phyloP scores from a whole-genome alignment of 2,329 filamentous ascomycete genomes.

The Graphium sp. region DNA sequence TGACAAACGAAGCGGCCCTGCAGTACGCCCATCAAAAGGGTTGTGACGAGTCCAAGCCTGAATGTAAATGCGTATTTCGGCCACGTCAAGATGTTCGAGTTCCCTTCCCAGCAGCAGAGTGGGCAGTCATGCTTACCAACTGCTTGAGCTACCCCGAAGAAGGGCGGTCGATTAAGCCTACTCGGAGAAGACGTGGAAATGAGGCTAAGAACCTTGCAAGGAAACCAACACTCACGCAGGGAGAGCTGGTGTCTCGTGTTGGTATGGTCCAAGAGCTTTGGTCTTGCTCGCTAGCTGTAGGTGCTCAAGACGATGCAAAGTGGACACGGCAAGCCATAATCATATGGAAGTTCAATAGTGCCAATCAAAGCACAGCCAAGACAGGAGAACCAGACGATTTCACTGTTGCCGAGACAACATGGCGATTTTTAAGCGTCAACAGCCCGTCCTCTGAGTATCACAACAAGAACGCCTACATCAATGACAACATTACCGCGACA shows the following conservation, averaged over 20 bases:
- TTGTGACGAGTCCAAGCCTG: conserved; percentile 27
- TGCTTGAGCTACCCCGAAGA: conserved; percentile 32
- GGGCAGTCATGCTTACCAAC: conserved; percentile 40
- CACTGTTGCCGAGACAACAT: no score
- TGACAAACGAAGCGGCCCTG: conserved; percentile 31
- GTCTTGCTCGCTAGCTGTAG: no score
- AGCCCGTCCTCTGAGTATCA: conserved; percentile 42
- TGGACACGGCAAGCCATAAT: conserved; percentile 44
- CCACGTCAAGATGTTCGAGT: conserved; percentile 33
- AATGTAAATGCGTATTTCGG: conserved; percentile 32
- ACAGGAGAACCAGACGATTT: conserved; percentile 14
- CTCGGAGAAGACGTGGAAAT: conserved; percentile 17
- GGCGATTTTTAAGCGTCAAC: conserved; percentile 44
- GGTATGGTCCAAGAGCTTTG: conserved; percentile 53
- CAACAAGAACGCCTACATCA: conserved; percentile 24
- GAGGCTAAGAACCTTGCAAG: conserved; percentile 12
- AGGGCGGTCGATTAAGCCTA: no score
- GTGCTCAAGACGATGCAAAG: conserved; percentile 20
- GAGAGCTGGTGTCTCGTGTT: conserved; percentile 39
- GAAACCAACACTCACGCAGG: conserved; percentile 6
- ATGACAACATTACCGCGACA: not conserved
- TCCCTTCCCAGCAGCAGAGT: conserved; percentile 39
- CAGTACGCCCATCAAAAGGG: conserved; percentile 28
- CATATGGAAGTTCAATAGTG: conserved; percentile 43
- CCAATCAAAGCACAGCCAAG: conserved; percentile 21